These are phyloP conservation scores for Odonthalia washingtoniensis DNA, from an alignment of 31 red algal genomes.

Conservation along the genomic window DNA sequence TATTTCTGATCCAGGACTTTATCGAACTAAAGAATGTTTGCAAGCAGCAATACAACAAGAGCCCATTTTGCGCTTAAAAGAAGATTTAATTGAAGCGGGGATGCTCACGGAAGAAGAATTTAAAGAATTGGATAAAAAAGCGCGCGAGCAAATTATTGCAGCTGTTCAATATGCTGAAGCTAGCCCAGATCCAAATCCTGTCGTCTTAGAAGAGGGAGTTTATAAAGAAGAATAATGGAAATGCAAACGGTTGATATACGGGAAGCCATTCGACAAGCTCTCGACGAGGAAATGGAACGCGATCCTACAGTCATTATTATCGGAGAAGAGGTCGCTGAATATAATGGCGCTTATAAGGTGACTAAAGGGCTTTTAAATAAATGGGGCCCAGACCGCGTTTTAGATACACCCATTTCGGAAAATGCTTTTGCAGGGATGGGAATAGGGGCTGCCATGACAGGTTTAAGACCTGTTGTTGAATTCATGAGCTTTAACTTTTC, in stretches of 20 bases:
- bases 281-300: conserved; percentile 14
- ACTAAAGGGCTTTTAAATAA: conserved; percentile 70
- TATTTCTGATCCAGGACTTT: conserved; percentile 96
- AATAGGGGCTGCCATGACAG: conserved; percentile 76
- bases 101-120: conserved; percentile 87
- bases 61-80: conserved; percentile 92
- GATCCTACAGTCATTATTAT: conserved; percentile 30
- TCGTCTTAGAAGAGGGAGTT: not conserved
- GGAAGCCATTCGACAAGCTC: conserved; percentile 7
- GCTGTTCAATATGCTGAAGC: conserved; percentile 86
- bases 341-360: conserved; percentile 83
- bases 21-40: conserved; percentile 90
- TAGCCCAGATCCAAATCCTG: conserved; percentile 58
- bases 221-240: conserved; percentile 29
- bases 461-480: conserved; percentile 80
- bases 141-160: conserved; percentile 87
- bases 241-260: conserved; percentile 9
- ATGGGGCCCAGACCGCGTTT: conserved; percentile 63
- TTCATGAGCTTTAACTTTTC: conserved; percentile 90
- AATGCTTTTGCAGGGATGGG: conserved; percentile 79
- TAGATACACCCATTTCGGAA: conserved; percentile 91
- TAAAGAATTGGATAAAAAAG: conserved; percentile 79
- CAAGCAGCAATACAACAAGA: conserved; percentile 80
- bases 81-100: conserved; percentile 75
- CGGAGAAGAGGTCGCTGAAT: conserved; percentile 32